Percentiles rank a stretch among this genome's conserved stretches.
Evolutionary conservation across 2,329 filamentous ascomycete species (phyloP).

Genomic region (Fusarium dimerum): DNA sequence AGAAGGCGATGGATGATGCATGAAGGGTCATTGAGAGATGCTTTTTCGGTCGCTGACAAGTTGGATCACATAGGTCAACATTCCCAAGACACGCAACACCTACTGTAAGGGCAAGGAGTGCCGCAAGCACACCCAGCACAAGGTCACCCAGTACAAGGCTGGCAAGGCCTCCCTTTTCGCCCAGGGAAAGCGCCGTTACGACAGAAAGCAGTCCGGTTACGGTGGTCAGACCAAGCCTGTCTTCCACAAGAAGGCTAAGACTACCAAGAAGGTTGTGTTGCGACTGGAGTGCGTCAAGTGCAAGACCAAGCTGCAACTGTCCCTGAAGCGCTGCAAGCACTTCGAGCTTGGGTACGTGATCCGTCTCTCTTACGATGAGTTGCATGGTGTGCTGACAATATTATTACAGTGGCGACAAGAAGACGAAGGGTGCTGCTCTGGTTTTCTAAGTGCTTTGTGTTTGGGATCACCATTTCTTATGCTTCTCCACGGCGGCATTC

Average conservation of each 20-base stretch:
- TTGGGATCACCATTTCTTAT: conserved; percentile 44
- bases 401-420: conserved; percentile 92
- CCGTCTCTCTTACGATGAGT: not conserved
- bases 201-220: conserved; percentile 98
- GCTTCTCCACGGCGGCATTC: conserved; percentile 46
- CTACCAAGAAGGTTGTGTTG: conserved; percentile 99
- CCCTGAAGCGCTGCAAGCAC: conserved; percentile 99
- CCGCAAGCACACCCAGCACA: conserved; percentile 88
- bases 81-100: conserved; percentile 96
- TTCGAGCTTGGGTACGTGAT: conserved; percentile 93
- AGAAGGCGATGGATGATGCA: conserved; percentile 12
- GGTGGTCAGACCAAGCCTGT: conserved; percentile 99
- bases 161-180: conserved; percentile 95
- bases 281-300: conserved; percentile 95
- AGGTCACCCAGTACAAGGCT: conserved; percentile 96
- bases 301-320: conserved; percentile 98
- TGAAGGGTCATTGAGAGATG: conserved; percentile 5
- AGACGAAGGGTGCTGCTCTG: conserved; percentile 99
- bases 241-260: conserved; percentile 99
- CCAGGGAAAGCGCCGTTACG: conserved; percentile 99
- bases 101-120: conserved; percentile 97
- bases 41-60: conserved; percentile 33
- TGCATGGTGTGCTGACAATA: conserved; percentile 41
- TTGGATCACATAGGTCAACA: conserved; percentile 73
- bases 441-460: conserved; percentile 83